Base-by-base conservation (phyloP, 768 basidiomycete species). In the Boletellus emodensis region DNA sequence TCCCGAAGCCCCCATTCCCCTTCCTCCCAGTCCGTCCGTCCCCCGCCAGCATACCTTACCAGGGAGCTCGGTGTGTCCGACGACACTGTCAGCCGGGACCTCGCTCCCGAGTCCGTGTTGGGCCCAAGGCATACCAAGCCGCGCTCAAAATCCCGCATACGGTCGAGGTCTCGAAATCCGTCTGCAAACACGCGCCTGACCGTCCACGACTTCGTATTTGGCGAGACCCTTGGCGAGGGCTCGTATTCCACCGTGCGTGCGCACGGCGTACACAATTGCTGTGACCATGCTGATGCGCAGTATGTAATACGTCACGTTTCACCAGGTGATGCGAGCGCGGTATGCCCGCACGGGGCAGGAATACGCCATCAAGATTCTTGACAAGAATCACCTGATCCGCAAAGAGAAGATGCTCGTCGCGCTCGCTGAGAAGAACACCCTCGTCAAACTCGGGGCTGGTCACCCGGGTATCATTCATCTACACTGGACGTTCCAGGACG, bases 401-500 rank as follows among this genome's bases (percentile, higher is more conserved):
- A 85, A 89, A 61, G 83, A 87, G 63, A 90, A 90, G 66, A 79
- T 84, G 61, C 76, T 78, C 24, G 86, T 86, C 24, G 89, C 86
- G n/a, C 73, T 82, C 28, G 79, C 86, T 1, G 92, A 94, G 72
- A 87, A 87, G 67, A 84, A 85, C 57, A 84, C 85, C 0, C 76
- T 94, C 34, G 77, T 87, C 33, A 72, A 76, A 13, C 74, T 90
- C 17, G 74, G 74, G 14, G 75, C 78, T 3, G 78, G 81, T 4
- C 90, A 94, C 68, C 87, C 88, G 6, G 91, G 91, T 2, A 81
- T 95, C 46, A 81, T 94, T 10, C 81, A 82, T 43, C 71, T 94
- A 26, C 84, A 85, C 56, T 90, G 83, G 72, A 84, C 90, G 2
- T 94, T 94, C 60, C 90, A 93, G 57, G 92, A 94, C 61, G 78